Evolutionary conservation across 306 rosid species (phyloP).

Genomic region (Parietaria judaica): DNA sequence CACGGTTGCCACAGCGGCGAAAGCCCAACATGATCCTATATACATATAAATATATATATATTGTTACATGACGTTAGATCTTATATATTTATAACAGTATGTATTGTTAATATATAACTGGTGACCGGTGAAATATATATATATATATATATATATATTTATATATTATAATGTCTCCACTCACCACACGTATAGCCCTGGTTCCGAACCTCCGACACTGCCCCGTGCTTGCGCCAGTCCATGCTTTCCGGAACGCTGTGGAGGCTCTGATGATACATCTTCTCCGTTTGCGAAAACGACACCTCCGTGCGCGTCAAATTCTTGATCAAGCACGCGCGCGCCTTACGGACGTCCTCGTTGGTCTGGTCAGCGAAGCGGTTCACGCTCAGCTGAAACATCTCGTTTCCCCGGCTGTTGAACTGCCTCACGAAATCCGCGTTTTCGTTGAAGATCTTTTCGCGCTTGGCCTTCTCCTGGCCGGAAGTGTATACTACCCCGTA

Average conservation of each 20-base stretch:
- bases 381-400: slow-evolving; percentile 19
- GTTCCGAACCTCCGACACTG: slow-evolving; percentile 20
- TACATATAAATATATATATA: neutral
- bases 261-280: neutral
- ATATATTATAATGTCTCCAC: neutral
- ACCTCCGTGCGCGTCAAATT: neutral
- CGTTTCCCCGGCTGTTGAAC: slow-evolving; percentile 18
- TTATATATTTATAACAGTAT: too few relatives aligned
- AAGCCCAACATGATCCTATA: slow-evolving; percentile 20
- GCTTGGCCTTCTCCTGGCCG: too few relatives aligned
- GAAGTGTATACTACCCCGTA: too few relatives aligned
- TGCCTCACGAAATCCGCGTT: slow-evolving; percentile 25
- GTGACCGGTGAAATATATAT: too few relatives aligned
- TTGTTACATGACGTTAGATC: too few relatives aligned
- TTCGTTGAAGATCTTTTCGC: slow-evolving; percentile 15
- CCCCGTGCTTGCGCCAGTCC: slow-evolving; percentile 37
- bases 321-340: neutral
- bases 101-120: too few relatives aligned
- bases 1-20: slow-evolving; percentile 6
- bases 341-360: slow-evolving; percentile 14
- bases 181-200: slow-evolving; percentile 13
- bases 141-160: too few relatives aligned
- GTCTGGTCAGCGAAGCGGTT: slow-evolving; percentile 25
- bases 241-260: slow-evolving; percentile 18
- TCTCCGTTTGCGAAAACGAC: neutral